phyloP scores from a whole-genome alignment of 2,329 filamentous ascomycete genomes.

The Cercospora canescens region DNA sequence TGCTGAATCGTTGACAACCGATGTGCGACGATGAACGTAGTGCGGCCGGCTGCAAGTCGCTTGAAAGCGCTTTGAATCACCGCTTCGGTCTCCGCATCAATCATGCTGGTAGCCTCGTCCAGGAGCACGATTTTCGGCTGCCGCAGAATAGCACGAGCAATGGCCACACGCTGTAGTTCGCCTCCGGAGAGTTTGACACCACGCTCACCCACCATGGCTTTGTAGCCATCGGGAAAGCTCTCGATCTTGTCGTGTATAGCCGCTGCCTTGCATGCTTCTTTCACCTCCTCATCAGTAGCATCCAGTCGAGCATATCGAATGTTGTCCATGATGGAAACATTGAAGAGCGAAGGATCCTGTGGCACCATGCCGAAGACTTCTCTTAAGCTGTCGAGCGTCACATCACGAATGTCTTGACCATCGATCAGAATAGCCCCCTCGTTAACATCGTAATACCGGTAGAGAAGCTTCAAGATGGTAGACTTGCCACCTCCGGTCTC shows the following conservation, averaged over 20 bases:
- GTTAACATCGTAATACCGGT: constrained; percentile 61
- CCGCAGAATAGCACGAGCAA: constrained; percentile 69
- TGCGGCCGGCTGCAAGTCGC: constrained; percentile 61
- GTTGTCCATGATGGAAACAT: constrained; percentile 64
- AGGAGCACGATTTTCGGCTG: constrained; percentile 67
- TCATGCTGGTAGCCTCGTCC: constrained; percentile 74
- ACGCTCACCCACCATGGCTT: constrained; percentile 72
- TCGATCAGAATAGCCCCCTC: constrained; percentile 58
- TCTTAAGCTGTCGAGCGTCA: constrained; percentile 59
- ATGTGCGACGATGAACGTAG: constrained; percentile 78
- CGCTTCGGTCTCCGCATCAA: constrained; percentile 56
- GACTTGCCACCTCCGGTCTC: constrained; percentile 65
- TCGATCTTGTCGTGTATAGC: constrained; percentile 66
- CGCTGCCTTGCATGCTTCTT: constrained; percentile 61
- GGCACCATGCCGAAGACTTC: constrained; percentile 64
- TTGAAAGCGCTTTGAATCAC: constrained; percentile 60
- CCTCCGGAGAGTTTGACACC: constrained; percentile 81
- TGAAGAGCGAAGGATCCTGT: constrained; percentile 65
- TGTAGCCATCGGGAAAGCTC: constrained; percentile 65
- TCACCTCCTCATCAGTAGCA: constrained; percentile 62
- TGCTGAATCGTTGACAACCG: constrained; percentile 73
- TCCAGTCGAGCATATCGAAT: constrained; percentile 62
- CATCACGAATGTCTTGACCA: constrained; percentile 59
- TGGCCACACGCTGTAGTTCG: constrained; percentile 79
- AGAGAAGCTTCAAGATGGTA: constrained; percentile 61